Evolutionary conservation across 1,284 basidiomycete genomes (phyloP).

Genomic region (Apiotrichum porosum): DNA sequence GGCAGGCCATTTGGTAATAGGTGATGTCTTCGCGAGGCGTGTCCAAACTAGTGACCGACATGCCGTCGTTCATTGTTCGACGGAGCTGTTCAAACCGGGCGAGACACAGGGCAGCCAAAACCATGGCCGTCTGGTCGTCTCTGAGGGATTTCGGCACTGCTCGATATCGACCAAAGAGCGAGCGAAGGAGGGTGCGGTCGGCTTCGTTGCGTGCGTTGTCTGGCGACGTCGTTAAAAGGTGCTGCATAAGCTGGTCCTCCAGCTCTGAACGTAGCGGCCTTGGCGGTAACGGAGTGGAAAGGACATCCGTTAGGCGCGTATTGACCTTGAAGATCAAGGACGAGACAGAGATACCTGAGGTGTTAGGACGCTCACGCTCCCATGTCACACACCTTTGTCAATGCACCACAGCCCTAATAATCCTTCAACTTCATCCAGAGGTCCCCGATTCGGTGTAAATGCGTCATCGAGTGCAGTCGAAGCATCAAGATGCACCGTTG

Average conservation of each 20-base stretch:
- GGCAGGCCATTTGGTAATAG: conserved; percentile 25
- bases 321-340: conserved; percentile 16
- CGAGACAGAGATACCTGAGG: conserved; percentile 3
- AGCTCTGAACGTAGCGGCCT: conserved; percentile 4
- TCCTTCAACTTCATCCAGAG: background rate
- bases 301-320: conserved; percentile 6
- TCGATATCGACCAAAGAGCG: conserved; percentile 21
- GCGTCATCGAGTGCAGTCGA: no score
- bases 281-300: conserved; percentile 9
- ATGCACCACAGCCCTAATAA: no score
- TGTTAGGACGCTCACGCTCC: background rate
- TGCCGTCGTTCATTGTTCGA: background rate
- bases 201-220: background rate
- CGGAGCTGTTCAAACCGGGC: conserved; percentile 16
- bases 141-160: conserved; percentile 18
- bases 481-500: no score
- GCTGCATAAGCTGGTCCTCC: conserved; percentile 22
- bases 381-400: no score
- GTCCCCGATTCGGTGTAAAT: no score
- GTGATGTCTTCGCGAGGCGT: conserved; percentile 30
- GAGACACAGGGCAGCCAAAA: conserved; percentile 22
- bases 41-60: background rate
- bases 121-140: conserved; percentile 19
- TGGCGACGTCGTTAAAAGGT: conserved; percentile 7
- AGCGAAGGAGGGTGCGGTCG: conserved; percentile 4